Evolutionary conservation across 2,329 filamentous ascomycete species (phyloP).

Genomic region (Hypoxylon sp.): DNA sequence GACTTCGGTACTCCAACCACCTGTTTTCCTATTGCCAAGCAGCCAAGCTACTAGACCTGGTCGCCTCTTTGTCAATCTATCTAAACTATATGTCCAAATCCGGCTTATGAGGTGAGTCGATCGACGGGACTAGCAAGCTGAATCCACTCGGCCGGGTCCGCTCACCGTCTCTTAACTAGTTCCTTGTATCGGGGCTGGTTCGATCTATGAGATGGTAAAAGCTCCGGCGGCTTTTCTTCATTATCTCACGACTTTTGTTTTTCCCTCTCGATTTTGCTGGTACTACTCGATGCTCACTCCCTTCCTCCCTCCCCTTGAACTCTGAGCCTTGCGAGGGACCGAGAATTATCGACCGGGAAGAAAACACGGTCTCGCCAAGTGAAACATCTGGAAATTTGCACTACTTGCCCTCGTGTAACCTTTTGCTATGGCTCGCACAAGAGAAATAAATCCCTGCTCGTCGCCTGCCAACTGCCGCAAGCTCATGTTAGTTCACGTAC

Average conservation of each 20-base stretch:
- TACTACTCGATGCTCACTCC: neutral
- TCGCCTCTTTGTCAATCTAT: neutral
- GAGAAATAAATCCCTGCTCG: constrained; percentile 3
- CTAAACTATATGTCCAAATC: neutral
- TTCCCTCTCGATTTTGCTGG: neutral
- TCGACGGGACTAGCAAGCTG: constrained; percentile 14
- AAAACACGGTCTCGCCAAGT: constrained; percentile 32
- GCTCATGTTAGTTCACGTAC: constrained; percentile 3
- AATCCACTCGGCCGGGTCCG: constrained; percentile 10
- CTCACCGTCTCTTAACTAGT: constrained; percentile 28
- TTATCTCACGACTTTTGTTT: too few relatives aligned
- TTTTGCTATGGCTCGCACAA: neutral
- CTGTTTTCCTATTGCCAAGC: constrained; percentile 3
- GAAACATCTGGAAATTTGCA: constrained; percentile 43
- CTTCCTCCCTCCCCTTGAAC: neutral
- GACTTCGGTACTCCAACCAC: constrained; percentile 19
- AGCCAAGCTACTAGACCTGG: constrained; percentile 1
- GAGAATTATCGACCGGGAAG: constrained; percentile 25
- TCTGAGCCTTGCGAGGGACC: neutral
- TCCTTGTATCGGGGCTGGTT: constrained; percentile 12
- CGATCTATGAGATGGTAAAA: constrained; percentile 19
- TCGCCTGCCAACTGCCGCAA: constrained; percentile 16
- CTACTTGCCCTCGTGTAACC: constrained; percentile 26
- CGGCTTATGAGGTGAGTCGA: constrained; percentile 1
- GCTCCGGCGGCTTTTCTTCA: too few relatives aligned